These are phyloP conservation scores for Colletotrichum costaricense DNA, from an alignment of 2,329 filamentous ascomycete species.

Conservation along the genomic window DNA sequence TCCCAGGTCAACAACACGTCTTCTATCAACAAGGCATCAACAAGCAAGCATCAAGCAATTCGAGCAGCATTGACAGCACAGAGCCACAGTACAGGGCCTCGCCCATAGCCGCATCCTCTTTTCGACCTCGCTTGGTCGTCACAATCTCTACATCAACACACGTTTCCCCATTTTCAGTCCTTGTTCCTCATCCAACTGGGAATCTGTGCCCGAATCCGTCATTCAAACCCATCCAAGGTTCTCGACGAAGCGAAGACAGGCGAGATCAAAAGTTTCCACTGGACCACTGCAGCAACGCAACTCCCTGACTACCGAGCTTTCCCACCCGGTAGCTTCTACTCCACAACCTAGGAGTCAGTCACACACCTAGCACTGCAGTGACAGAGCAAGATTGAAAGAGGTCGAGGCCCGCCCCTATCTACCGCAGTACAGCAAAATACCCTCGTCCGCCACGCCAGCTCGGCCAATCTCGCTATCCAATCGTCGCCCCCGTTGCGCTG, in stretches of 20 bases:
- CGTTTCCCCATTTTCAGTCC: slow-evolving; percentile 24
- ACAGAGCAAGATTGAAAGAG: neutral
- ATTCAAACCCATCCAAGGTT: slow-evolving; percentile 12
- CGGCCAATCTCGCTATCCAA: slow-evolving; percentile 36
- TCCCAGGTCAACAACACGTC: slow-evolving; percentile 27
- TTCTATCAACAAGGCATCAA: slow-evolving; percentile 10
- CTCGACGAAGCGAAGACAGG: slow-evolving; percentile 11
- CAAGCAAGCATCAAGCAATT: slow-evolving; percentile 28
- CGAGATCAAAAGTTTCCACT: slow-evolving; percentile 31
- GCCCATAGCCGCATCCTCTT: slow-evolving; percentile 14
- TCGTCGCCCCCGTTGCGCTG: slow-evolving; percentile 33
- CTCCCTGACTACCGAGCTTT: slow-evolving; percentile 13
- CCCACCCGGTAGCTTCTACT: neutral
- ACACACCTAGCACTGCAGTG: neutral
- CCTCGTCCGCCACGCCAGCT: slow-evolving; percentile 35
- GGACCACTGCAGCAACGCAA: slow-evolving; percentile 13
- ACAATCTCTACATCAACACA: slow-evolving; percentile 32
- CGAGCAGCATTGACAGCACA: slow-evolving; percentile 25
- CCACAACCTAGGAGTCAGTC: neutral
- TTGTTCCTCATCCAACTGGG: slow-evolving; percentile 29
- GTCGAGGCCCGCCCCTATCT: slow-evolving; percentile 28
- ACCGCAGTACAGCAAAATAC: slow-evolving; percentile 18
- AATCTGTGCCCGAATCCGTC: slow-evolving; percentile 29
- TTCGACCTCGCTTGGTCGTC: slow-evolving; percentile 22
- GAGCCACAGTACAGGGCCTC: slow-evolving; percentile 23